Conservation (phyloP, 2,329 filamentous ascomycete species). For the Neopestalotiopsis clavispora region DNA sequence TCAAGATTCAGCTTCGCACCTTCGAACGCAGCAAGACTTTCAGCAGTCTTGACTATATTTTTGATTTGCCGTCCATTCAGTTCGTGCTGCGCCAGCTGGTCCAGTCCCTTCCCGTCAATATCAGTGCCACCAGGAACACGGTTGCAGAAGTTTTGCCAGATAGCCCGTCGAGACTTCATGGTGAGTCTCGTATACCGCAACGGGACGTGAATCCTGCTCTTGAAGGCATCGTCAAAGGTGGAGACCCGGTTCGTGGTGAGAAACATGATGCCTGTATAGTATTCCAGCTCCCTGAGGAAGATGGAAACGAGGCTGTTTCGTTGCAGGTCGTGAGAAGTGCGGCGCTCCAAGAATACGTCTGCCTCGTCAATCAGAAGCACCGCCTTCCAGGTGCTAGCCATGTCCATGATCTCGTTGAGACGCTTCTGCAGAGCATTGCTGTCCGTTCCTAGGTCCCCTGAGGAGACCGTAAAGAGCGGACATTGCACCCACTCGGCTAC, state of each 20-base stretch:
- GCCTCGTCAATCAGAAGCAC: conserved; percentile 38
- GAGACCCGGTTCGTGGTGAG: conserved; percentile 14
- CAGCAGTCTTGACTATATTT: conserved; percentile 35
- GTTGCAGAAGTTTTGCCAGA: conserved; percentile 45
- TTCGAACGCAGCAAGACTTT: conserved; percentile 38
- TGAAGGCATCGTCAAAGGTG: conserved; percentile 15
- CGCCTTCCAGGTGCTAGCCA: conserved; percentile 44
- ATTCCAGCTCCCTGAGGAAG: conserved; percentile 19
- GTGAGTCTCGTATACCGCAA: conserved; percentile 37
- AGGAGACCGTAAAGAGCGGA: conserved; percentile 38
- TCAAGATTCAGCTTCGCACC: conserved; percentile 30
- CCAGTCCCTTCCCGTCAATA: conserved; percentile 24
- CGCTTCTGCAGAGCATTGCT: conserved; percentile 28
- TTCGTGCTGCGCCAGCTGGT: conserved; percentile 25
- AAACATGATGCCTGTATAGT: conserved; percentile 17
- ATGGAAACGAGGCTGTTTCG: conserved; percentile 23
- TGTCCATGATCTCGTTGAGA: conserved; percentile 36
- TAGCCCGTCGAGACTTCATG: conserved; percentile 41
- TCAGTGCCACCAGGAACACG: conserved; percentile 34
- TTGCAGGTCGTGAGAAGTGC: conserved; percentile 24
- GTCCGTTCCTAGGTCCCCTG: conserved; percentile 34
- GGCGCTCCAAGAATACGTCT: conserved; percentile 39
- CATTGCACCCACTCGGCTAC: conserved; percentile 37
- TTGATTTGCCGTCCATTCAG: conserved; percentile 40
- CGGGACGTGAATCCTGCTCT: conserved; percentile 15